Conservation (phyloP, 2,329 filamentous ascomycete genomes). For the Trichoderma cornu-damae region DNA sequence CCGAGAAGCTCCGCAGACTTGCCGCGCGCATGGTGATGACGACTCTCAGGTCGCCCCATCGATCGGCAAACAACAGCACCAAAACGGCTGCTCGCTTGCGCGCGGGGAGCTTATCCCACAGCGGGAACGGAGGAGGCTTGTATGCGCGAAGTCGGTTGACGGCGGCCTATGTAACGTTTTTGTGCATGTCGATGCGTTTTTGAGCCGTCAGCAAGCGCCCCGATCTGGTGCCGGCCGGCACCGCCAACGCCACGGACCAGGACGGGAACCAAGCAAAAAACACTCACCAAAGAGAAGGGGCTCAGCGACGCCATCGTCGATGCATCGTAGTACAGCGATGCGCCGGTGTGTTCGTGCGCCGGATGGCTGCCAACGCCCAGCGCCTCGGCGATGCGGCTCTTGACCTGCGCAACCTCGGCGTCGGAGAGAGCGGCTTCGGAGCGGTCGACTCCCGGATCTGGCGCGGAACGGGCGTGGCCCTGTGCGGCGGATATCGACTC, state of each 20-base stretch:
- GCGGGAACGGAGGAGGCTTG: conserved; percentile 54
- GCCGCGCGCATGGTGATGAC: conserved; percentile 65
- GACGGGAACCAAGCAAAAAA: conserved; percentile 2
- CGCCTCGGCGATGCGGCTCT: conserved; percentile 8
- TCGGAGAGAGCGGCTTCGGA: conserved; percentile 25
- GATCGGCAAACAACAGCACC: conserved; percentile 81
- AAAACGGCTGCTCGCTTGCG: conserved; percentile 78
- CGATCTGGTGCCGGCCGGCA: neutral
- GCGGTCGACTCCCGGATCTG: neutral
- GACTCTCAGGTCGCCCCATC: conserved; percentile 68
- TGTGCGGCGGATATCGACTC: neutral
- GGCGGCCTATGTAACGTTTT: conserved; percentile 51
- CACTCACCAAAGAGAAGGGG: conserved; percentile 50
- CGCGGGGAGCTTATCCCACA: conserved; percentile 57
- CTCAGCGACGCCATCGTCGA: conserved; percentile 54
- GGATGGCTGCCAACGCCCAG: conserved; percentile 1
- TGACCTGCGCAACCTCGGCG: conserved; percentile 25
- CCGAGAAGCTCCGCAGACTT: conserved; percentile 63
- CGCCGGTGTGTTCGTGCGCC: conserved; percentile 27
- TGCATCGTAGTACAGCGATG: conserved; percentile 53
- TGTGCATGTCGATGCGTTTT: too few relatives aligned
- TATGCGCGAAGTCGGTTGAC: conserved; percentile 57
- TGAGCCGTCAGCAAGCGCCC: conserved; percentile 12
- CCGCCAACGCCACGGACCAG: neutral
- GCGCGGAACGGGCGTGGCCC: neutral